Base-by-base conservation (phyloP, 805 yeast genomes). In the Jamesozyma rosinii region DNA sequence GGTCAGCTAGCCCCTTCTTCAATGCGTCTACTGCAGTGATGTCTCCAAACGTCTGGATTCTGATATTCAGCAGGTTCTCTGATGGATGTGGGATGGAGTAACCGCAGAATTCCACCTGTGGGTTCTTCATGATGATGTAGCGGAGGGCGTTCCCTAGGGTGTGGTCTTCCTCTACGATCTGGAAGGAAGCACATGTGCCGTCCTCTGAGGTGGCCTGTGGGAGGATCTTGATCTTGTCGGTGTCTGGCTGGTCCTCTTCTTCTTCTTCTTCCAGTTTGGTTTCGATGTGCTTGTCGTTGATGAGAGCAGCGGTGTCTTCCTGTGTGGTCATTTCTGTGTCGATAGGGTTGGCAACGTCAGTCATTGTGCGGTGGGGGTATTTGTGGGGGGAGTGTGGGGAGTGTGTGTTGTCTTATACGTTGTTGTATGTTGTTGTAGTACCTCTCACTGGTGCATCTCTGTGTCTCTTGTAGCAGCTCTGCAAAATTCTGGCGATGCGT, bases 71-170 rank as follows among this genome's bases (percentile, higher is more conserved):
- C 53, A 83, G 82, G 47, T 86, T 73, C 66, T 92, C 98, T 30
- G 95, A 85, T 17, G 98, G 98, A 66, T 92, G 98, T 10, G 98
- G 98, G 52, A 92, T 92, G 36, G 97, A 87, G 68, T 92, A 92
- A 44, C 98, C 98, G 61, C 97, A 90, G 64, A 92, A 92, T 61
- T 92, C 98, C 21, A 92, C 98, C 51, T 88, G 95, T 32, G 97
- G 96, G 59, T 92, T 92, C 68, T 90, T 89, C 95, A 92, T 88
- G 54, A 92, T 87, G 61, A 90, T 79, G 65, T 88, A 89, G 62
- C 97, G 79, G 42, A 92, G 74, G 5, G 97, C 83, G 58, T 92
- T 92, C 20, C 98, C 98, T 40, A 92, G 67, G 1, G 98, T 92
- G 63, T 92, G 98, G 66, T 92, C 98, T 65, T 92, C 98, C 53